phyloP scores from a whole-genome alignment of 1,284 basidiomycete species.

The Trametes hirsuta region DNA sequence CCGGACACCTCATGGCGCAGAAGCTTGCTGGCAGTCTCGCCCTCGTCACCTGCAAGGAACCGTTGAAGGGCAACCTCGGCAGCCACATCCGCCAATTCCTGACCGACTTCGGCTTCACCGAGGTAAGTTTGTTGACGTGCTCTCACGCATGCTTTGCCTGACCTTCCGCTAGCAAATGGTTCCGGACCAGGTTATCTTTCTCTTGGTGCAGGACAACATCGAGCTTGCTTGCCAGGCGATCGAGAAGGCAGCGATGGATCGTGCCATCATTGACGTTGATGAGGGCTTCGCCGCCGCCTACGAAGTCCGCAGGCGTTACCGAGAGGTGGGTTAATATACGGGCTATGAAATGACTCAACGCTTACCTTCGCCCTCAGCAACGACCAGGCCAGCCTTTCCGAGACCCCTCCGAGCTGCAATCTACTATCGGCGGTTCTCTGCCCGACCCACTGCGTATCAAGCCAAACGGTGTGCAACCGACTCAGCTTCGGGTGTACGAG shows the following conservation, averaged over 20 bases:
- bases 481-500: constrained; percentile 92
- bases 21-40: constrained; percentile 97
- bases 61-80: constrained; percentile 91
- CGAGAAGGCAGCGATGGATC: constrained; percentile 98
- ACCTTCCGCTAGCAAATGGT: constrained; percentile 50
- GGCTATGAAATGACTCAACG: background rate
- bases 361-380: constrained; percentile 43
- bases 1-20: constrained; percentile 96
- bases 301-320: constrained; percentile 84
- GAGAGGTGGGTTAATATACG: constrained; percentile 59
- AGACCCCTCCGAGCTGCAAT: constrained; percentile 77
- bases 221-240: constrained; percentile 95
- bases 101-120: constrained; percentile 85
- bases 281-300: constrained; percentile 87
- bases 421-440: constrained; percentile 78
- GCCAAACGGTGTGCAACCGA: constrained; percentile 78
- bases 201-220: constrained; percentile 92
- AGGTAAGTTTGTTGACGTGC: constrained; percentile 48
- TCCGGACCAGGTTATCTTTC: constrained; percentile 71
- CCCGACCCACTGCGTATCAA: constrained; percentile 92
- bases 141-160: background rate
- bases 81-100: constrained; percentile 85
- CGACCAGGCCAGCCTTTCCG: constrained; percentile 81
- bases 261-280: constrained; percentile 94
- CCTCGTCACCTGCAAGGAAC: constrained; percentile 98